Percentiles rank a stretch among this genome's conserved stretches.
phyloP scores from a whole-genome alignment of 202 grass and related monocot genomes.

The Miscanthus sacchariflorus region DNA sequence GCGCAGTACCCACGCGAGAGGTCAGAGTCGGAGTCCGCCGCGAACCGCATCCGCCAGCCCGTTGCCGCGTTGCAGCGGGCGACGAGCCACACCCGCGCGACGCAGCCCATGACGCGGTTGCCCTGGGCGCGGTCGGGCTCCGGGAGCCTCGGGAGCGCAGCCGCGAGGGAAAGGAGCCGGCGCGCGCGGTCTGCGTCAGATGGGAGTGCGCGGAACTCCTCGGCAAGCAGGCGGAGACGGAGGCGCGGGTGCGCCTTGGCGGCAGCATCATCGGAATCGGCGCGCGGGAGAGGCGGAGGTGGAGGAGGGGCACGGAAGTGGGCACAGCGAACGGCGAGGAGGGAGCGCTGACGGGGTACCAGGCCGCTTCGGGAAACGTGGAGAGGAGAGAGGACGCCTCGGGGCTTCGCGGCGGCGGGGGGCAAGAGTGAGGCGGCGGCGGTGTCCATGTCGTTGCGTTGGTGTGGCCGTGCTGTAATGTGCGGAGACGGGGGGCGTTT shows the following conservation, averaged over 20 bases:
- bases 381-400: neutral
- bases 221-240: conserved; percentile 54
- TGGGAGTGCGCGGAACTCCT: conserved; percentile 72
- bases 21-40: conserved; percentile 94
- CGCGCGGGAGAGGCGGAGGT: conserved; percentile 16
- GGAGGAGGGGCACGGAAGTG: conserved; percentile 37
- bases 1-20: conserved; percentile 88
- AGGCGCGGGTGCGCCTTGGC: conserved; percentile 17
- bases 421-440: conserved; percentile 20
- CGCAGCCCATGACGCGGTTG: conserved; percentile 97
- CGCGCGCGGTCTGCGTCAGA: conserved; percentile 64
- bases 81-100: conserved; percentile 70
- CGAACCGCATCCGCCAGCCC: conserved; percentile 73
- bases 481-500: neutral
- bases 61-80: conserved; percentile 23
- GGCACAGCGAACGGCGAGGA: conserved; percentile 44
- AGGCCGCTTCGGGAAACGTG: neutral
- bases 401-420: neutral
- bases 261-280: neutral
- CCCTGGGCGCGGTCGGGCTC: conserved; percentile 51
- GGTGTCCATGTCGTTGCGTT: conserved; percentile 42
- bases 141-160: conserved; percentile 69
- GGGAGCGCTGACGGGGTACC: neutral
- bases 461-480: neutral
- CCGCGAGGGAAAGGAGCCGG: conserved; percentile 67